Base-by-base conservation (phyloP, 352 stramenopile species). In the Pythium vanterpoolii region DNA sequence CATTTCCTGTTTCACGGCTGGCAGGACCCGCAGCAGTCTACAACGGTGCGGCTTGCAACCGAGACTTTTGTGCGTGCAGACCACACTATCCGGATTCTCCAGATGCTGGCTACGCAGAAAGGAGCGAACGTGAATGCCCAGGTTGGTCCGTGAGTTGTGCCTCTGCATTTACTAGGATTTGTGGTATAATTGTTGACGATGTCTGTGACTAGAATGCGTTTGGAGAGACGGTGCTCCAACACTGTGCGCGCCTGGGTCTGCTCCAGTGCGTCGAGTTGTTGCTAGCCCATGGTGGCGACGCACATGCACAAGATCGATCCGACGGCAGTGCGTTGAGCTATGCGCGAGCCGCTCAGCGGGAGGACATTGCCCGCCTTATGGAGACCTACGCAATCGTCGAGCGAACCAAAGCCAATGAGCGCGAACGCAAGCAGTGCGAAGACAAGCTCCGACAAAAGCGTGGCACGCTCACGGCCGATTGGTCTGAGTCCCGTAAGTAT, bases 1-100 rank as follows among this genome's bases (percentile, higher is more conserved):
- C 82, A 92, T 60, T 90, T 79, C 24, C 31, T 90, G 14, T 92
- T 78, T 66, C 61, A 62, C 16, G 45, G 77, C 34, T 91, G 78
- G 79, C 26, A 28, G 1, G 24, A 62, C 5, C 55, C 27, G 10
- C 1, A 58, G 10, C 0, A 55, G 26, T 63, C 68, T 0, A 66
- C 52, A 14, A 62, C 65, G 5, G 19, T 90, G 23, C 74, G 72
- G 56, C 64, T 57, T 30, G 61, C 76, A 0, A 43, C 63, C 3
- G 64, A 72, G 8, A 26, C 72, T 38, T 56, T 69, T 23, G 34
- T 84, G 49, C 65, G 65, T 21, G 78, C 61, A 2, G 55, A 79
- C 24, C 75, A 63, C 36, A 69, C 74, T 3, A 44, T 68, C 2
- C 60, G 60, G 1, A 86, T 90, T 60, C 34, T 89, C 3, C 43